phyloP scores from a whole-genome alignment of 164 flowering plant species.

The Macadamia tetraphylla region DNA sequence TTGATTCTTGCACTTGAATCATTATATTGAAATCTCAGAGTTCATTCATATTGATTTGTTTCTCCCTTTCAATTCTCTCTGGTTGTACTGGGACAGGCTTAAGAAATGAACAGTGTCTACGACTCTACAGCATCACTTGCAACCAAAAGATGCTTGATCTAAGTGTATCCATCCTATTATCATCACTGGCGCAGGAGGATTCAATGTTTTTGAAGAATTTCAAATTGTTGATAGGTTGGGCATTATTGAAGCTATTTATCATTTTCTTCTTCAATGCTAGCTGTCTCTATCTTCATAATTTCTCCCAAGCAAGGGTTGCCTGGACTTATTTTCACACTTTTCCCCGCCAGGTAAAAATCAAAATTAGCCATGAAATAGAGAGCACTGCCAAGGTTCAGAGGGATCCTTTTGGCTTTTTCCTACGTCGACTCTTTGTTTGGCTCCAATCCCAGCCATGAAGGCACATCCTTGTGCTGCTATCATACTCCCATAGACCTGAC shows the following conservation, averaged over 20 bases:
- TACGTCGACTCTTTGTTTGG: too few relatives aligned
- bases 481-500: constrained; percentile 84
- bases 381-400: constrained; percentile 17
- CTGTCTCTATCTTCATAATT: constrained; percentile 10
- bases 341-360: constrained; percentile 15
- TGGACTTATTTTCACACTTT: constrained; percentile 6
- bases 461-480: constrained; percentile 65
- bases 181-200: not conserved
- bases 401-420: constrained; percentile 8
- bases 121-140: constrained; percentile 26
- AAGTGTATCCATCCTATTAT: not conserved
- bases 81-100: not conserved
- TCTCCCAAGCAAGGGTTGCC: not conserved
- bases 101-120: constrained; percentile 6
- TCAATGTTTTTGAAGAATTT: not conserved
- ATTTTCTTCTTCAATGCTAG: constrained; percentile 11
- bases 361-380: constrained; percentile 3
- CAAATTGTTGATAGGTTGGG: not conserved
- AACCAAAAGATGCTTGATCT: constrained; percentile 1
- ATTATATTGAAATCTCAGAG: constrained; percentile 16
- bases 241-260: not conserved
- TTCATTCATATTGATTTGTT: constrained; percentile 14
- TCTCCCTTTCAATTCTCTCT: constrained; percentile 12
- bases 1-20: constrained; percentile 31
- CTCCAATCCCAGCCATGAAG: constrained; percentile 40